Evolutionary conservation across 192 early-diverging fungal species (phyloP), one percentile per base, ranked within the genome.

Genomic region (Entophlyctis helioformis): DNA sequence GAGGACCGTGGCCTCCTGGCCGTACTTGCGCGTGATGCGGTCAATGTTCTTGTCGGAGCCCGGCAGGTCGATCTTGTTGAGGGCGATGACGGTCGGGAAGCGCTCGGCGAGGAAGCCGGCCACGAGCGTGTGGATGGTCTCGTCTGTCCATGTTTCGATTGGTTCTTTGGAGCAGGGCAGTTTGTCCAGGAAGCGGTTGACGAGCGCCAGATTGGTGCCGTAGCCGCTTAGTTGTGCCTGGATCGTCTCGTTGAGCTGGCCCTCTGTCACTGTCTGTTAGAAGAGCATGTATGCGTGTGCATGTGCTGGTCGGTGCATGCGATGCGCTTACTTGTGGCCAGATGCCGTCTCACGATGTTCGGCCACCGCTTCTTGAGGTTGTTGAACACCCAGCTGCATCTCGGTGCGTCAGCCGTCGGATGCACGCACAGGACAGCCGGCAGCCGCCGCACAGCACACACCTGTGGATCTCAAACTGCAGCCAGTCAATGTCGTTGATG

Each of bases 31-130:
- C 53, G 77, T 66, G 25, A 89, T 86, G 24, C 76, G 65, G 19
- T 81, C 73, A 42, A 89, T 85, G 54, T 88, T 86, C 55, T 83
- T 83, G 56, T 84, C 85, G 1, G 82, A 63, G 35, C 88, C 87
- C 1, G 87, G 75, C 50, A 86, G 69, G 48, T 89, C 87, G 32
- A 89, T 86, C 46, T 89, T 89, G 66, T 89, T 89, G 25, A 89
- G 62, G 2, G 85, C 78, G 29, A 89, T 74, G 36, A 89, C 52
- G 0, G 85, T 89, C 10, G 87, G 87, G 47, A 89, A 89, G 9
- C 85, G 72, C 44, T 72, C 71, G 31, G 85, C 78, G 46, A 89
- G 46, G 52, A 89, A 89, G 18, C 51, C 69, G 24, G 66, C 54
- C 3, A 89, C 83, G 36, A 88, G 60, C 27, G 45, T 57, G 3